Evolutionary conservation across 1,284 basidiomycete genomes (phyloP), one percentile per base, ranked within the genome.

Genomic region (Ganoderma boninense): DNA sequence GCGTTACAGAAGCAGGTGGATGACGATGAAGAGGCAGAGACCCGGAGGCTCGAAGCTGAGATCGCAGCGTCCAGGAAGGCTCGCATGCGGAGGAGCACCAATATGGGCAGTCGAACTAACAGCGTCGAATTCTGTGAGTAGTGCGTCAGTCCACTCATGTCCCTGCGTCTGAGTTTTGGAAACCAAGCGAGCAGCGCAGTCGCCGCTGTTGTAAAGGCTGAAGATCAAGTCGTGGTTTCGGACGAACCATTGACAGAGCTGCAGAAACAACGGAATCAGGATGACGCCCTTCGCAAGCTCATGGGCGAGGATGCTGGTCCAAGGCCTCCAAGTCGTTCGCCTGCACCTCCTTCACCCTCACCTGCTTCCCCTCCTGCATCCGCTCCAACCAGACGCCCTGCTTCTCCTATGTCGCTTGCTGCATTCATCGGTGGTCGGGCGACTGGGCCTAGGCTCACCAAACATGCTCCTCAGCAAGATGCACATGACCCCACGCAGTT

Each of bases 1-100:
- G 91, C 89, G 16, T 81, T 94, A 78, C 92, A 94, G 78, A 87
- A 88, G 67, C 92, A 94, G 77, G 91, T 94, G 42, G 93, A 95
- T 74, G 89, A 89, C 23, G 91, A 93, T 73, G 92, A 93, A 72
- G 92, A 93, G 78, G 87, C 85, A 7, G 93, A 95, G 75, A 89
- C 93, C 75, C 87, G 85, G 65, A 85, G 88, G 69, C 84, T 95
- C 1, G 92, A 94, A 79, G 88, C 93, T 73, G 93, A 95, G 80
- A 95, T 95, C 72, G 85, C 86, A 62, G 87, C 90, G 38, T 92
- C 92, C 38, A 82, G 93, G 66, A 80, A 90, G 54, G 92, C 92
- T 32, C 84, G 93, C 70, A 84, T 86, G 71, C 86, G 91, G 65
- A 83, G 92, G 73, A 90, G 87, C 78, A 79, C 84, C 59, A 87